Conservation (phyloP, 176 grass and related monocot genomes). For the Saccharum officinarum region DNA sequence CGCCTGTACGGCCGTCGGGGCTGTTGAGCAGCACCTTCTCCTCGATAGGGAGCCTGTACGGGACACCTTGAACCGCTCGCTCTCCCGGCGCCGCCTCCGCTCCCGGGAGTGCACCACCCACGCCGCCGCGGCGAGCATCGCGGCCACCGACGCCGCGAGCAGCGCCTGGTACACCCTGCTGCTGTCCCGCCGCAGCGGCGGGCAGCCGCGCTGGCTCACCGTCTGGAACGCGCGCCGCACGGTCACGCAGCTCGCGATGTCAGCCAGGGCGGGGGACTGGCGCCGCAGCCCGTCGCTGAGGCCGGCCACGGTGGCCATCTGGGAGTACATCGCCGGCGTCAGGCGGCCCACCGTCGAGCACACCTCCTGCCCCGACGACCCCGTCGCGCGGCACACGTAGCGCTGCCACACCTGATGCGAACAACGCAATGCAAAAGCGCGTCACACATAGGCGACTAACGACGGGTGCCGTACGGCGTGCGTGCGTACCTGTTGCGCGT, state of each 20-base stretch:
- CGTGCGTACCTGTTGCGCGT: conserved; percentile 41
- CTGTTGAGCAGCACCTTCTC: conserved; percentile 59
- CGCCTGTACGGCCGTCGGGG: conserved; percentile 40
- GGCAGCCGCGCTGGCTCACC: conserved; percentile 47
- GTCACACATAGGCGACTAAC: background rate
- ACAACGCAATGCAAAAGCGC: background rate
- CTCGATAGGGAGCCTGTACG: conserved; percentile 51
- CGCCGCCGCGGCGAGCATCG: conserved; percentile 39
- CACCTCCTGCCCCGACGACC: conserved; percentile 32
- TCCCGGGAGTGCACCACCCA: conserved; percentile 53
- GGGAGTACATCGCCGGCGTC: conserved; percentile 59
- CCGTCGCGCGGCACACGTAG: conserved; percentile 44
- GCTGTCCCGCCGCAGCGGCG: conserved; percentile 53
- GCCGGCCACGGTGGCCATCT: conserved; percentile 40
- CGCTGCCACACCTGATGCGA: conserved; percentile 48
- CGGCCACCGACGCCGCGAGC: conserved; percentile 41
- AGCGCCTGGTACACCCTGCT: conserved; percentile 49
- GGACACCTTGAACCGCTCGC: conserved; percentile 32
- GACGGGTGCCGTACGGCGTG: too few species aligned
- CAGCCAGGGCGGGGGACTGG: conserved; percentile 51
- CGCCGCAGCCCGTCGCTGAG: conserved; percentile 47
- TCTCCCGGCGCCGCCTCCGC: conserved; percentile 35
- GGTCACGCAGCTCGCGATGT: conserved; percentile 67
- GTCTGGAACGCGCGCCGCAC: conserved; percentile 60
- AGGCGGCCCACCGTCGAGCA: conserved; percentile 66